Evolutionary conservation across 257 asterid genomes (phyloP), one percentile per base, ranked within the genome.

Genomic region (Plantago elongata): DNA sequence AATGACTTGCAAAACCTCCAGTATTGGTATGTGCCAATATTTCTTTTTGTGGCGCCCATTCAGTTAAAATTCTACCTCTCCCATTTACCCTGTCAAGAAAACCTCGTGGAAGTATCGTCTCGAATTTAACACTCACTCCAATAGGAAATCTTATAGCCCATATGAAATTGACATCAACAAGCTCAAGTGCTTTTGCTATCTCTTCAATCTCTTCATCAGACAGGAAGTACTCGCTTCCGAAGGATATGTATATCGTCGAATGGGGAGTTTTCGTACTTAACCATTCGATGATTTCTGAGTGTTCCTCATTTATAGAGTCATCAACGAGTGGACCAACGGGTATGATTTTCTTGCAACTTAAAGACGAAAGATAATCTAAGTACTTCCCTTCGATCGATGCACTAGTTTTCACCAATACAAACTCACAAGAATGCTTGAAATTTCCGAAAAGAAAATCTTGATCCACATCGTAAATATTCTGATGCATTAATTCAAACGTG

Each of bases 161-260:
- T 2, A 81, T 64, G 52, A 83, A 83, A 13, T 66, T 65, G 11
- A 54, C 77, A 3, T 52, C 56, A 29, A 77, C 57, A 11, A 78
- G 66, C 72, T 76, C 81, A 3, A 83, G 50, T 49, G 80, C 84
- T 17, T 63, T 72, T 9, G 83, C 81, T 13, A 80, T 59, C 51
- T 75, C 87, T 4, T 43, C 65, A 0, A 75, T 71, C 49, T 83
- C 79, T 8, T 66, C 66, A 37, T 68, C 54, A 16, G 82, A 66
- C 63, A 78, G 47, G 64, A 68, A 83, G 60, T 65, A 57, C 54
- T 83, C 89, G 13, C 86, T 83, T 1, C 84, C 87, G 38, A 83
- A 80, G 0, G 81, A 77, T 11, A 77, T 50, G 63, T 54, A 83
- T 13, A 78, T 69, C 13, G 74, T 69, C 4, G 89, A 80, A 10